A percentile compares a stretch with the other conserved stretches of the same genome.
These are phyloP conservation scores for Eucalyptus regnans DNA, from an alignment of 345 rosid genomes.

Conservation along the genomic window DNA sequence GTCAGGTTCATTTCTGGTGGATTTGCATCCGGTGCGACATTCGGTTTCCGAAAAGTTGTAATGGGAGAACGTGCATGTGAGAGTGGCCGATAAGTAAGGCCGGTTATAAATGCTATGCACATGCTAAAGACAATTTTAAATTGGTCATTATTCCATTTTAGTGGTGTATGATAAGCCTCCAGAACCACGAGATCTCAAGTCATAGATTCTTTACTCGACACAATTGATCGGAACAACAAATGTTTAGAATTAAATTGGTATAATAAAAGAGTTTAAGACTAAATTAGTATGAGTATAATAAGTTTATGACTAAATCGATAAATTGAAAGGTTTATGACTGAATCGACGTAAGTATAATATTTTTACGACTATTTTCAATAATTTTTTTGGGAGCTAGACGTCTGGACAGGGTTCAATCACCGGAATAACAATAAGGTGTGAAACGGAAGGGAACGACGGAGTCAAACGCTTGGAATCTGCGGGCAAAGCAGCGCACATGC, in stretches of 20 bases:
- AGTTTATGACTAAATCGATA: no score
- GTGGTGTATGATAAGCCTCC: not conserved
- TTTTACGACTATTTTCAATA: no score
- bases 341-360: no score
- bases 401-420: not conserved
- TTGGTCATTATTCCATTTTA: not conserved
- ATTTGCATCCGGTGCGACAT: not conserved
- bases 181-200: not conserved
- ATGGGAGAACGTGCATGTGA: not conserved
- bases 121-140: not conserved
- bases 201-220: not conserved
- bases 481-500: not conserved
- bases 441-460: not conserved
- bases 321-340: no score
- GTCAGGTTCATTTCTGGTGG: not conserved
- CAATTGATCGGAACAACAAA: no score
- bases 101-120: not conserved
- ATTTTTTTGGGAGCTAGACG: not conserved
- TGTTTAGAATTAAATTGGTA: no score
- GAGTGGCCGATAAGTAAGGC: not conserved
- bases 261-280: no score
- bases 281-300: no score
- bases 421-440: not conserved
- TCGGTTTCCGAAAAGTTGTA: not conserved
- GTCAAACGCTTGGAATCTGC: not conserved